Evolutionary conservation across 176 grass and related monocot genomes (phyloP).

Genomic region (Aegilops sharonensis): DNA sequence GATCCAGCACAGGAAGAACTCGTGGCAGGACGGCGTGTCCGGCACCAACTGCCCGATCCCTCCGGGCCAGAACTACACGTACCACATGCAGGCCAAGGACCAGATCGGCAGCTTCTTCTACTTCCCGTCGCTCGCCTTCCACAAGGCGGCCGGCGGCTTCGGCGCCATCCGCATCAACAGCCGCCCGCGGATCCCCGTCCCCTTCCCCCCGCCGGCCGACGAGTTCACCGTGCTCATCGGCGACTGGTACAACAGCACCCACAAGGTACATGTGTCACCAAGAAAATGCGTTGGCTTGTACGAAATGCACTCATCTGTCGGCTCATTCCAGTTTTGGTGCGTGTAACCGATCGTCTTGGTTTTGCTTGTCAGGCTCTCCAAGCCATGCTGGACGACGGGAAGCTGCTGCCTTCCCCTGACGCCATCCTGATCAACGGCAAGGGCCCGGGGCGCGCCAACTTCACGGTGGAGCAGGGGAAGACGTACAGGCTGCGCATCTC

Average conservation of each 20-base stretch:
- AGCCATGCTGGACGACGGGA: conserved; percentile 55
- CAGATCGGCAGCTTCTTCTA: conserved; percentile 98
- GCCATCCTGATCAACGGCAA: conserved; percentile 82
- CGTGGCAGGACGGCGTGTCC: conserved; percentile 81
- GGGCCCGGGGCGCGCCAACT: conserved; percentile 27
- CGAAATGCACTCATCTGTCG: background rate
- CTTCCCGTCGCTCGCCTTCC: conserved; percentile 78
- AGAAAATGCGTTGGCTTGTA: background rate
- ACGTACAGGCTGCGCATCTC: conserved; percentile 78
- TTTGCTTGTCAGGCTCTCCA: conserved; percentile 49
- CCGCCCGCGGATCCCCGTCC: conserved; percentile 57
- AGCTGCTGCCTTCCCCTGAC: conserved; percentile 44
- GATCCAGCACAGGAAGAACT: conserved; percentile 74
- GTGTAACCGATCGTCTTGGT: background rate
- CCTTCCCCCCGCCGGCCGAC: conserved; percentile 49
- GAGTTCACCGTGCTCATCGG: conserved; percentile 76
- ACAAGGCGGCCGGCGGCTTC: conserved; percentile 76
- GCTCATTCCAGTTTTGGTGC: background rate
- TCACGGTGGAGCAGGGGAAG: conserved; percentile 67
- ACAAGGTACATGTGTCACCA: conserved; percentile 26
- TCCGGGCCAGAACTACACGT: conserved; percentile 65
- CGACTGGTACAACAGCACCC: conserved; percentile 65
- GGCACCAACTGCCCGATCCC: conserved; percentile 85
- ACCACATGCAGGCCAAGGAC: conserved; percentile 81
- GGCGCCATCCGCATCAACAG: conserved; percentile 58